These are phyloP conservation scores for Dactylonectria estremocensis DNA, from an alignment of 2,329 filamentous ascomycete species.

Conservation along the genomic window DNA sequence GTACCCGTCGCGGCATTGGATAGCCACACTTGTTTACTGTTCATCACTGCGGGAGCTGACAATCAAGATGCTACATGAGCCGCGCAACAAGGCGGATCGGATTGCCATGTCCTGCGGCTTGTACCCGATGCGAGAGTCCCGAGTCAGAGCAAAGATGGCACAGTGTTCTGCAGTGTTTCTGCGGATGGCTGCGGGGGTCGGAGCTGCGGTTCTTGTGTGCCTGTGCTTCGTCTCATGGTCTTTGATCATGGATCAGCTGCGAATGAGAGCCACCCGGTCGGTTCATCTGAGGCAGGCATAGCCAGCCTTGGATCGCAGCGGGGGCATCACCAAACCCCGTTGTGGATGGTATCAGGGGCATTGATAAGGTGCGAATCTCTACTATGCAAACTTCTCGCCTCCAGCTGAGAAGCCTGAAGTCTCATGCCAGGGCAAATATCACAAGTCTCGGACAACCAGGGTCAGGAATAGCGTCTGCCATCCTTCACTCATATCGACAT, in stretches of 20 bases:
- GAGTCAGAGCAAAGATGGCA: constrained; percentile 6
- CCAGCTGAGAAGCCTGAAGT: constrained; percentile 24
- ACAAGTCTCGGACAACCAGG: constrained; percentile 24
- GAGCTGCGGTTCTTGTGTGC: constrained; percentile 15
- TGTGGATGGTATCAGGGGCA: constrained; percentile 8
- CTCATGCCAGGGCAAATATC: constrained; percentile 29
- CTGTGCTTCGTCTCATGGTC: constrained; percentile 15
- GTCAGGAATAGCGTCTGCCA: constrained; percentile 11
- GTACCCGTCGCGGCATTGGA: constrained; percentile 12
- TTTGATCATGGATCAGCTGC: constrained; percentile 16
- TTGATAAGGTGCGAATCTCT: constrained; percentile 20
- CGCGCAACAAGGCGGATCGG: background rate
- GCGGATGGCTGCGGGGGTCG: constrained; percentile 8
- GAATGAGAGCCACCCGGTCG: constrained; percentile 18
- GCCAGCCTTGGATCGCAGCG: constrained; percentile 13
- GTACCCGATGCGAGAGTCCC: background rate
- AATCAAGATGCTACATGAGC: background rate
- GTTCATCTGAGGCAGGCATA: constrained; percentile 16
- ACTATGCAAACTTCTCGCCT: constrained; percentile 1
- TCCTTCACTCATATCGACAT: constrained; percentile 9
- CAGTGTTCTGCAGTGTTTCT: constrained; percentile 25
- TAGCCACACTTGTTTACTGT: background rate
- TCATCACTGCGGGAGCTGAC: background rate
- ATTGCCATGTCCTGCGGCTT: background rate
- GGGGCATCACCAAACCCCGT: constrained; percentile 13